Base-by-base conservation (phyloP, 345 rosid species). In the Cardamine occulta region DNA sequence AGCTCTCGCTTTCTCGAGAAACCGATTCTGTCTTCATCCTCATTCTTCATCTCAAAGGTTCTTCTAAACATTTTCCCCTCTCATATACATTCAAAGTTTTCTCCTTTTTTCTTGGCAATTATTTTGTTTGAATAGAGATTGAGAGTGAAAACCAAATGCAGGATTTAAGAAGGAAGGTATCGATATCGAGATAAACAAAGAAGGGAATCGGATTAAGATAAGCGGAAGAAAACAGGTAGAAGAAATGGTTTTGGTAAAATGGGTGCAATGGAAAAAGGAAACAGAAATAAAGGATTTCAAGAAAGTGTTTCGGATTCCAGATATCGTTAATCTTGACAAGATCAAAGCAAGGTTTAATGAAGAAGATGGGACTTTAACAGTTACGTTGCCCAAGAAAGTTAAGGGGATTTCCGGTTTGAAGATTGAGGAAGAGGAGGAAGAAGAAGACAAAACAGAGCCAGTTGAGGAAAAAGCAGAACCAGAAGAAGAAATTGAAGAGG, bases 31-130 rank as follows among this genome's bases (percentile, higher is more conserved):
- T 69, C 74, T 91, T 89, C 88, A 48, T 81, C 74, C 93, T 93
- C 76, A 74, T 75, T 51, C 85, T 83, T 32, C 83, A 89, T 81
- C 93, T 95, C 81, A 84, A 79, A 88, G 96, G 97, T 90, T 57
- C 12, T 6, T 55, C 1, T 13, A 56, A 59, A 23, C 54, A 28
- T 49, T 59, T 29, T 34, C 4, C 12, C 28, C 35, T 40, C 60
- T 40, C 45, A 23, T 35, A 32, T 0, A 58, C n/a, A 56, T 34
- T 32, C 8, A 60, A 62, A 62, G 7, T 13, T 23, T 18, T 14
- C 18, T 14, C 18, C 24, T 24, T 15, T 21, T 35, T 26, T 3
- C 4, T 48, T 49, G 51, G 26, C 10, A 4, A 18, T 3, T 35
- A 2, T 24, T 37, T 53, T 3, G 2, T 13, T 7, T 40, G 4